Evolutionary conservation across 139 green algal genomes (phyloP), one percentile per base, ranked within the genome.

Genomic region (Chlamydomonas incerta): DNA sequence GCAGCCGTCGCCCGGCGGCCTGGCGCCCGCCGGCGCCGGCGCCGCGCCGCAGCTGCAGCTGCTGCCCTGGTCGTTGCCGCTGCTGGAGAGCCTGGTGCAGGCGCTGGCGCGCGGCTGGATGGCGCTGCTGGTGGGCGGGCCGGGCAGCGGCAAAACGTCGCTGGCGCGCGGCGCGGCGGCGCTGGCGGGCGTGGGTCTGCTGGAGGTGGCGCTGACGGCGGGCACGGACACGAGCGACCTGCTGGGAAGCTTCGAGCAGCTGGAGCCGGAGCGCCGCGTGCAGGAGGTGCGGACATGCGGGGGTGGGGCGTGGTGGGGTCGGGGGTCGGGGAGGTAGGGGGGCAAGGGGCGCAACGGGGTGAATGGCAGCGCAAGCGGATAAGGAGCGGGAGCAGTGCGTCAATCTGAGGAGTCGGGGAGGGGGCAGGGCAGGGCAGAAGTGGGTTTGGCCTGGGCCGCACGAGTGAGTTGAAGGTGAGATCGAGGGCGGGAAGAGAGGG

Each of bases 161-260:
- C 80, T 97, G 17, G 93, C 94, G 28, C 83, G 95, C 62, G 50
- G 75, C 55, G 86, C 95, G 23, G 93, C 95, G 15, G 52, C 28
- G n/a, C 75, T 97, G 47, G 84, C 88, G 24, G 95, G 95, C 0
- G 81, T 85, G 35, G 47, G 47, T 11, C 93, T 99, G 85, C 73
- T 94, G 46, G 96, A 99, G 91, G 85, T 98, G 2, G 81, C 93
- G 14, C 92, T 99, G 18, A 98, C 95, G 24, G 80, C 55, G 21
- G 95, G 92, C 13, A 98, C 95, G 2, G 98, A 99, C 92, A 99
- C 97, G 1, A 94, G 88, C 14, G 98, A 99, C 81, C 92, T 99
- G 70, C 95, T 99, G 87, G 98, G 98, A 41, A 96, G 95, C 52
- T 99, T 99, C 90, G 98, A 99, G 91, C 98, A 99, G 90, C 79